Percentiles rank a stretch among this genome's conserved stretches.
Conservation (phyloP, 495 filamentous ascomycete genomes). For the Aspergillus haitiensis region DNA sequence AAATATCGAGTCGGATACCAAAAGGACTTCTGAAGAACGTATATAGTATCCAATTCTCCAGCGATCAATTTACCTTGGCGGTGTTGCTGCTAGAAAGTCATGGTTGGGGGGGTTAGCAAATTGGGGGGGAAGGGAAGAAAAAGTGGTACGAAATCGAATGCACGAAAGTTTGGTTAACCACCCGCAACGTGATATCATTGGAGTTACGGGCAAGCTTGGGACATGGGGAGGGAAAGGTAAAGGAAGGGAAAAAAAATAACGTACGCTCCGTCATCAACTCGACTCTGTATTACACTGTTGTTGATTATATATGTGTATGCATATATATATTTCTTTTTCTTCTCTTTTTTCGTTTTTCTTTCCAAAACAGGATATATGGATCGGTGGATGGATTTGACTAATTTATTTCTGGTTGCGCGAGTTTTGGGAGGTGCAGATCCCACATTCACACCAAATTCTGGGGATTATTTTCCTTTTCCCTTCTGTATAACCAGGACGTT, state of each 20-base stretch:
- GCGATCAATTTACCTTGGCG: constrained; percentile 22
- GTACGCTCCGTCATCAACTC: constrained; percentile 36
- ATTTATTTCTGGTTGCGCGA: constrained; percentile 13
- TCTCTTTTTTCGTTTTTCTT: too few relatives aligned
- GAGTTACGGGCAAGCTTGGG: constrained; percentile 9
- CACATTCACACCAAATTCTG: constrained; percentile 18
- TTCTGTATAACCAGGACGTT: constrained; percentile 14
- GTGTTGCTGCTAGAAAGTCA: constrained; percentile 20
- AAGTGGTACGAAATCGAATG: constrained; percentile 18
- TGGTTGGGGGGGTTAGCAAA: constrained; percentile 23
- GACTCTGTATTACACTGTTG: not conserved
- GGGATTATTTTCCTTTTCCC: constrained; percentile 12
- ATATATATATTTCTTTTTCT: too few relatives aligned
- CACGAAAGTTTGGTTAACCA: constrained; percentile 23
- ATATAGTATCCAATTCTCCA: constrained; percentile 25
- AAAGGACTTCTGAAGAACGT: constrained; percentile 4
- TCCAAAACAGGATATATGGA: not conserved
- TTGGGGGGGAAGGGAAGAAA: constrained; percentile 17
- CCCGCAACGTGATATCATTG: constrained; percentile 25
- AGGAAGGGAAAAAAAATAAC: constrained; percentile 14
- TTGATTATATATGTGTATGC: not conserved
- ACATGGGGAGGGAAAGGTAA: constrained; percentile 5
- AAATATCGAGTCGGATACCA: constrained; percentile 20
- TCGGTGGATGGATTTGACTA: constrained; percentile 15
- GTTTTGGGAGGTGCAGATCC: constrained; percentile 23